phyloP scores from a whole-genome alignment of 192 early-diverging fungal genomes.

The Neocallimastix lanati region DNA sequence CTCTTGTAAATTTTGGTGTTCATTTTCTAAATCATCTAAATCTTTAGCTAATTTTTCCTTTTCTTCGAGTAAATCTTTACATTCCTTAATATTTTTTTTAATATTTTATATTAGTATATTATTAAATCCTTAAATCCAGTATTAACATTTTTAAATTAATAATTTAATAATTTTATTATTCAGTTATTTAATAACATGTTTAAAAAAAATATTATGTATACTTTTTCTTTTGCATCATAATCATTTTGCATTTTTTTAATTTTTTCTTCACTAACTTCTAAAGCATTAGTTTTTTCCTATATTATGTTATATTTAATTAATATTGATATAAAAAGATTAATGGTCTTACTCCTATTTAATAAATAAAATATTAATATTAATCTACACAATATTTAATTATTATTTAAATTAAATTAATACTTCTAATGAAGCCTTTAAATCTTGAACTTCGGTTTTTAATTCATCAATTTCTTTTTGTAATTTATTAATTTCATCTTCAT shows the following conservation, averaged over 20 bases:
- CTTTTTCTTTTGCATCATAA: background rate
- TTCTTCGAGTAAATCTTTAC: conserved; percentile 6
- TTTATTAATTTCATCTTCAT: conserved; percentile 16
- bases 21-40: conserved; percentile 26
- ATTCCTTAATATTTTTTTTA: background rate
- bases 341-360: too few relatives aligned
- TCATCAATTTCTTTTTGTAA: conserved; percentile 48
- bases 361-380: too few relatives aligned
- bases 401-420: too few relatives aligned
- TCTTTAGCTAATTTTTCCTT: conserved; percentile 16
- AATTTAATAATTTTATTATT: too few relatives aligned
- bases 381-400: too few relatives aligned
- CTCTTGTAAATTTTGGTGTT: conserved; percentile 45
- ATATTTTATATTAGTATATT: too few relatives aligned
- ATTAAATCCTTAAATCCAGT: too few relatives aligned
- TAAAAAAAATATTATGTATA: background rate
- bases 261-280: conserved; percentile 3
- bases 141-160: too few relatives aligned
- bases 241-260: background rate
- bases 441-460: conserved; percentile 33
- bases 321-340: too few relatives aligned
- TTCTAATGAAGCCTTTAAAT: conserved; percentile 14
- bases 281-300: background rate
- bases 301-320: too few relatives aligned
- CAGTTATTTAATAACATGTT: too few relatives aligned